phyloP scores from a whole-genome alignment of 441 rosid species.

The Populus hybrid region DNA sequence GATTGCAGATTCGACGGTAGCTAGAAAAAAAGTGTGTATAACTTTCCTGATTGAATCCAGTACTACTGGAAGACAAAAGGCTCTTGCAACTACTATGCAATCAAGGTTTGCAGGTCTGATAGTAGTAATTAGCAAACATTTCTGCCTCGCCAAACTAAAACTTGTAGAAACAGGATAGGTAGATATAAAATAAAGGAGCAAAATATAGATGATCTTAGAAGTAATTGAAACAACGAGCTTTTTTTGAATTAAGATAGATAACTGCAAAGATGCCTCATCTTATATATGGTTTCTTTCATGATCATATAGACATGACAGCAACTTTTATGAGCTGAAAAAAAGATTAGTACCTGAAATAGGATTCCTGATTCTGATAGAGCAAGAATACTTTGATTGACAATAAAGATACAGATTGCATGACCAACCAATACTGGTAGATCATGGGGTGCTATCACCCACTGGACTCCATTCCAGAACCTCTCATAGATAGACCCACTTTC shows the following conservation, averaged over 20 bases:
- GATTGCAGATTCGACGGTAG: neutral
- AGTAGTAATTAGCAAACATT: neutral
- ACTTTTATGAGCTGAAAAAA: neutral
- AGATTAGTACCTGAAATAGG: slow-evolving; percentile 49
- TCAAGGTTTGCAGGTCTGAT: neutral
- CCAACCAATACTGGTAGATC: slow-evolving; percentile 49
- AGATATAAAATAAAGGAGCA: neutral
- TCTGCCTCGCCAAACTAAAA: neutral
- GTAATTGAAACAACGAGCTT: neutral
- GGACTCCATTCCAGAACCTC: slow-evolving; percentile 79
- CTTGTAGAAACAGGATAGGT: neutral
- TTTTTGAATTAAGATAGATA: neutral
- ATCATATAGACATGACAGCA: neutral
- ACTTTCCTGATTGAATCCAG: neutral
- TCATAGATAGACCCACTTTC: slow-evolving; percentile 67
- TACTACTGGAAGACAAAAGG: neutral
- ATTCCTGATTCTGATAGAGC: slow-evolving; percentile 57
- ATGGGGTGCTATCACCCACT: slow-evolving; percentile 72
- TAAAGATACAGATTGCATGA: slow-evolving; percentile 40
- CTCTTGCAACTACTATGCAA: neutral
- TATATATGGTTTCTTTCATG: neutral
- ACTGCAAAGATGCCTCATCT: neutral
- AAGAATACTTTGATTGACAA: slow-evolving; percentile 64
- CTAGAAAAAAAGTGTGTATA: neutral
- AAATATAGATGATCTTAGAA: slow-evolving; percentile 1